Evolutionary conservation across 2,329 filamentous ascomycete genomes (phyloP), one percentile per base, ranked within the genome.

Genomic region (Mollisiaceae sp.): DNA sequence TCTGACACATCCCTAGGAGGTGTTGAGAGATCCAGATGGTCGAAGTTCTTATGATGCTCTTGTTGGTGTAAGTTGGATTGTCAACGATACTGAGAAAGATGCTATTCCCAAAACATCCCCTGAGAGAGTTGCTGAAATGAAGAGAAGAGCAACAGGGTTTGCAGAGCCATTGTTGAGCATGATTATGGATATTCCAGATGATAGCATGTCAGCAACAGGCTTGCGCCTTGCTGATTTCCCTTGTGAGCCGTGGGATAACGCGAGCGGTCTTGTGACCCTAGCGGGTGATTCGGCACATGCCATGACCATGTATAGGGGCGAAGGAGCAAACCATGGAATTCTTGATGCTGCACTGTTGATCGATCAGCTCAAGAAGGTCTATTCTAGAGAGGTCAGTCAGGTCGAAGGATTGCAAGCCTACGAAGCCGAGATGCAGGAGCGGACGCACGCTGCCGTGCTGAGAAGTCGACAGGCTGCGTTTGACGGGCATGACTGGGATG

Each of bases 241-340:
- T 0, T 76, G 73, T 32, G 70, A 72, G 11, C 41, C 52, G 12
- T 77, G 75, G 75, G 72, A 76, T 64, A 77, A 75, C 45, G 65
- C 61, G 38, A 68, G 70, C 8, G 75, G 75, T 11, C 65, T 64
- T 8, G 72, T 77, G 5, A 76, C 75, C 24, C 62, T 78, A 24
- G 68, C 68, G 6, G 76, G 76, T 0, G 75, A 77, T 65, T 73
- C 76, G 9, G 76, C 76, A 36, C 76, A 77, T 59, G 72, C 75
- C 12, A 77, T 77, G 76, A 77, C 76, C 4, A 77, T 74, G 67
- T 75, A 83, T 69, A 80, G 85, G 5, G 85, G 85, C 1, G 85
- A 87, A 74, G 85, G 83, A 1, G 84, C 83, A 8, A 87, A 87
- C 67, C 84, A 86, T 61, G 84, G 82, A 2, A 82, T 87, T 38